Percentiles rank a stretch among this genome's conserved stretches.
phyloP scores from a whole-genome alignment of 2,329 filamentous ascomycete genomes.

The Botrytis fabae region DNA sequence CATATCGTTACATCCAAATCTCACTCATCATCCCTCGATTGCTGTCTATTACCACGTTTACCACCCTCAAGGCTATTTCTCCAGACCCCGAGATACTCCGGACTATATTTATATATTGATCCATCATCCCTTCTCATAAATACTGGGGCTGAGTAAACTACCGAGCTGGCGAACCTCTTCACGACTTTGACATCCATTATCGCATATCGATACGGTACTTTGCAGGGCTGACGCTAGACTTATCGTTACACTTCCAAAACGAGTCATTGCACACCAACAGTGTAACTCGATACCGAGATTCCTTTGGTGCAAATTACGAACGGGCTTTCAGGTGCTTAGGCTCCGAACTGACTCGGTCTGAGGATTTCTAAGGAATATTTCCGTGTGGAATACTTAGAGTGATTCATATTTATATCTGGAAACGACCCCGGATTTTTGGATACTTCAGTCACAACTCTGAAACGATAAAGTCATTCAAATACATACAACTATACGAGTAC shows the following conservation, averaged over 20 bases:
- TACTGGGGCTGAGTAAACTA: slow-evolving; percentile 15
- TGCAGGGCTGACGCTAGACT: slow-evolving; percentile 23
- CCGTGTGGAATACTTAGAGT: neutral
- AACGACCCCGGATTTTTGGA: neutral
- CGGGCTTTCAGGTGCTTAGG: slow-evolving; percentile 4
- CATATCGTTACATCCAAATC: slow-evolving; percentile 5
- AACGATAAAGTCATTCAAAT: neutral
- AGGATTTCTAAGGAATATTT: slow-evolving; percentile 2
- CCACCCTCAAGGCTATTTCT: slow-evolving; percentile 5
- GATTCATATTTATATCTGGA: slow-evolving; percentile 8
- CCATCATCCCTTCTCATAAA: neutral
- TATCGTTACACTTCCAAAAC: slow-evolving; percentile 17
- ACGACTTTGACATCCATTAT: slow-evolving; percentile 12
- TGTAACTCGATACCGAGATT: slow-evolving; percentile 8
- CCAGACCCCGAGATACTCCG: slow-evolving; percentile 17
- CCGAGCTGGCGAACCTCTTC: neutral
- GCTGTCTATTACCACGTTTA: slow-evolving; percentile 1
- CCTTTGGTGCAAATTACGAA: slow-evolving; percentile 19
- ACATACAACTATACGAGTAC: neutral
- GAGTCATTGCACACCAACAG: neutral
- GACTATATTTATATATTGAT: slow-evolving; percentile 18
- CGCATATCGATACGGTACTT: slow-evolving; percentile 13
- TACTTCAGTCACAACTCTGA: neutral
- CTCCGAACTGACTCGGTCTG: slow-evolving; percentile 16
- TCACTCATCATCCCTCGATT: slow-evolving; percentile 13